Base-by-base conservation (phyloP, 2,329 filamentous ascomycete species). In the Microdochium paspali region DNA sequence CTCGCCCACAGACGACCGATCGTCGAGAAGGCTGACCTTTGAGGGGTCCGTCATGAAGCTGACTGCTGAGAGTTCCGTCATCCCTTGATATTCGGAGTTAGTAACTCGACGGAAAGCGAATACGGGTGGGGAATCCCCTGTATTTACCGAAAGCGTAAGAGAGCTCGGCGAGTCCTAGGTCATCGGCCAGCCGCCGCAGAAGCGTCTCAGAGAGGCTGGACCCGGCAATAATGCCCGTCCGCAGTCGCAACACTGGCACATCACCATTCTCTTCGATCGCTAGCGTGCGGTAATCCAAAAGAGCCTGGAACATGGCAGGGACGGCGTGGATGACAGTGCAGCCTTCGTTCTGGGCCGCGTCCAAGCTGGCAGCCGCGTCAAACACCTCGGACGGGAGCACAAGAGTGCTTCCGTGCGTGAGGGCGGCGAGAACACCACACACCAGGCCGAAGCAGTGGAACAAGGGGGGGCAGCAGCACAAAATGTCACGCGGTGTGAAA, bases 391-490 rank as follows among this genome's bases (percentile, higher is more conserved):
- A 68, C 0, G 84, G 83, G 53, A 86, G 84, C 4, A 86, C 76
- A 45, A 87, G 83, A 13, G 77, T 65, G 1, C 77, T 54, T 40
- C 64, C 76, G 48, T 86, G 82, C 0, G 80, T 84, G 10, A 80
- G 77, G 1, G 79, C 83, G 0, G 83, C 80, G 72, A 87, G 82
- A 56, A 84, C 84, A 9, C 84, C 84, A 2, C 87, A 65, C 23
- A 86, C 82, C 48, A 79, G 77, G n/a, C 84, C 84, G 54, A 87
- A 87, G 61, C 83, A 87, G 58, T 84, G 80, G 61, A 84, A 84
- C 3, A 84, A 66, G 0, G 80, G 80, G 2, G 80, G 79, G 10
- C 79, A 78, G 53, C 80, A 84, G 58, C 79, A 83, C 3, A 84
- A 72, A 7, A 84, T 67, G 55, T 87, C 84, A 1, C 74, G 54